phyloP scores from a whole-genome alignment of 2,329 filamentous ascomycete species.

The Pyricularia pennisetigena region DNA sequence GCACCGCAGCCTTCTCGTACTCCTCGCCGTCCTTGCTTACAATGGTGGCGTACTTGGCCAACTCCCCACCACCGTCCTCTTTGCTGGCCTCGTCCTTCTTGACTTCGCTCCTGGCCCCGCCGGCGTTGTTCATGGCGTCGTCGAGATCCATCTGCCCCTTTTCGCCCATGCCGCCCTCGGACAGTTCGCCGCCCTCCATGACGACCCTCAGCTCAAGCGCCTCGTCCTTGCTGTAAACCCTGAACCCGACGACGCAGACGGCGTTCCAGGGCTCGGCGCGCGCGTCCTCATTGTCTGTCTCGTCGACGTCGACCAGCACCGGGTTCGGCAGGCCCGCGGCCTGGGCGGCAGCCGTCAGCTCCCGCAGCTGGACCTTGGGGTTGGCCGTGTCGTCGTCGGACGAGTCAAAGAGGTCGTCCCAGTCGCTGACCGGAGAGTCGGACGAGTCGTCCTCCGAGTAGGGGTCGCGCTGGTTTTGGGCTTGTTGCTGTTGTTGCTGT shows the following conservation, averaged over 20 bases:
- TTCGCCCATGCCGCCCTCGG: conserved; percentile 46
- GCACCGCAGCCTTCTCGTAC: conserved; percentile 19
- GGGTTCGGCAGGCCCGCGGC: conserved; percentile 22
- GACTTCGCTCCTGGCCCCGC: conserved; percentile 26
- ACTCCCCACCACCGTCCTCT: conserved; percentile 10
- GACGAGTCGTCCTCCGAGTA: conserved; percentile 45
- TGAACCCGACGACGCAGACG: conserved; percentile 48
- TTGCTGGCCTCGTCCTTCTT: conserved; percentile 14
- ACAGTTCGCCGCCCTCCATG: conserved; percentile 42
- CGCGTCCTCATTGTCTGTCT: conserved; percentile 45
- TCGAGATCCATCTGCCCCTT: conserved; percentile 46
- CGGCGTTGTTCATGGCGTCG: conserved; percentile 46
- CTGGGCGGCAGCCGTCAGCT: conserved; percentile 29
- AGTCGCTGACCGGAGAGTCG: conserved; percentile 49
- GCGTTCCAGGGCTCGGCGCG: conserved; percentile 52
- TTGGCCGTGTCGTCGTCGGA: conserved; percentile 37
- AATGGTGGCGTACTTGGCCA: conserved; percentile 14
- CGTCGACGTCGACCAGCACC: conserved; percentile 27
- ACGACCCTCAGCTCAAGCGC: conserved; percentile 43
- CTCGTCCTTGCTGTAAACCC: conserved; percentile 49
- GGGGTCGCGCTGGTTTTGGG: conserved; percentile 18
- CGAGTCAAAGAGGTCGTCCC: conserved; percentile 47
- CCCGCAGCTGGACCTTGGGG: conserved; percentile 24
- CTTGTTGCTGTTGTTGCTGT: conserved; percentile 10
- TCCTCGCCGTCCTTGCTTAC: conserved; percentile 19